Conservation (phyloP, 2,329 filamentous ascomycete species). For the Pyrenophora tritici-repentis region DNA sequence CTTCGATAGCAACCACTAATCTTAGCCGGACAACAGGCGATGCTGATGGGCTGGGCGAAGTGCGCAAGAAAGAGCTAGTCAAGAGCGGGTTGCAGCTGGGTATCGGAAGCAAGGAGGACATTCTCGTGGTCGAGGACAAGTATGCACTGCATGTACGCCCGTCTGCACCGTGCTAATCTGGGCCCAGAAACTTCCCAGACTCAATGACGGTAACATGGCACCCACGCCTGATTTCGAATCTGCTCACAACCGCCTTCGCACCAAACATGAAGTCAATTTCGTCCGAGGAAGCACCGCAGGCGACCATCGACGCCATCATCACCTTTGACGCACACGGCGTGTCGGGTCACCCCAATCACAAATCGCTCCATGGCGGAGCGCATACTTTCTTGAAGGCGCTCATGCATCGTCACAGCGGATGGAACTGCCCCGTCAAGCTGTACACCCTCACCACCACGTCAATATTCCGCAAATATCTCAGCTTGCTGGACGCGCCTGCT, state of each 20-base stretch:
- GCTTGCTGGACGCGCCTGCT: conserved; percentile 73
- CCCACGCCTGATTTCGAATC: conserved; percentile 67
- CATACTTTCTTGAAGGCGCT: conserved; percentile 71
- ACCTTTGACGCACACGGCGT: conserved; percentile 88
- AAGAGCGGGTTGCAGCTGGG: conserved; percentile 80
- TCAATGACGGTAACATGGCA: conserved; percentile 85
- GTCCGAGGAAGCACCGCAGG: conserved; percentile 52
- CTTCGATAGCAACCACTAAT: conserved; percentile 8
- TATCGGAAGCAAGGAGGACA: conserved; percentile 73
- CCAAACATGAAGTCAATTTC: conserved; percentile 60
- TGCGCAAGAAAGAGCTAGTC: conserved; percentile 79
- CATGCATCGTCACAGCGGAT: conserved; percentile 66
- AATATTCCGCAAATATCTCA: conserved; percentile 79
- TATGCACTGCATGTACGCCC: conserved; percentile 43
- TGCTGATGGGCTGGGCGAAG: conserved; percentile 83
- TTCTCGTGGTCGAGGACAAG: conserved; percentile 83
- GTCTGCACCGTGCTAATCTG: conserved; percentile 15
- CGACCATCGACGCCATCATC: conserved; percentile 77
- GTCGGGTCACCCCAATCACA: conserved; percentile 91
- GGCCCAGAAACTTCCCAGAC: conserved; percentile 73
- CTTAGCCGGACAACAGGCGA: conserved; percentile 60
- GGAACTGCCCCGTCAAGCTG: conserved; percentile 75
- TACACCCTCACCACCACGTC: conserved; percentile 81
- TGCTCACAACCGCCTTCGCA: conserved; percentile 75
- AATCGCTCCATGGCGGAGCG: conserved; percentile 83